Evolutionary conservation across 768 basidiomycete species (phyloP), one percentile per base, ranked within the genome.

Genomic region (Mycena galopus): DNA sequence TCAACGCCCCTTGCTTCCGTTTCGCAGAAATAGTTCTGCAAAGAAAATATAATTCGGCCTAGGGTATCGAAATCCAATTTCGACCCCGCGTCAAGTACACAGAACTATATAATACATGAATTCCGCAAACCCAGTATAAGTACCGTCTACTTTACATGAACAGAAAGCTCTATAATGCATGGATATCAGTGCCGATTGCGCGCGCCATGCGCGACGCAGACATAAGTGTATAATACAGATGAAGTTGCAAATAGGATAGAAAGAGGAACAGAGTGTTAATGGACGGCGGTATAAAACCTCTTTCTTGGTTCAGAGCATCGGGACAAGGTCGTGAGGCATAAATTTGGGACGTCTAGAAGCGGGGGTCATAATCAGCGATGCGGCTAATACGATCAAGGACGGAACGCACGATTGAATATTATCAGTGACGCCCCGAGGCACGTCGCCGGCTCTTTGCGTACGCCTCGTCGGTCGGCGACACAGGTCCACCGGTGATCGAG

Each of bases 381-480:
- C 17, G 33, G 10, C 23, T 14, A 17, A 23, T 12, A 39, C 4
- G 21, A 39, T 7, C 17, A 69, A 30, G 25, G 10, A 8, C 21
- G 47, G 47, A 62, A 58, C 53, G 23, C 23, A 64, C 69, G 4
- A 19, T 17, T 35, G 10, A 2, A 39, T 17, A 30, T 50, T 11
- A 50, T 58, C 32, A 69, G 23, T 6, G 6, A 23, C 63, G 58
- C 25, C 50, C 35, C 23, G 30, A 33, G 21, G 67, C 65, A 50
- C 59, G 68, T 21, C 68, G 56, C 8, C 69, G 64, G 25, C 50
- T 68, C 4, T 73, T 68, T 5, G 66, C 55, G 35, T 68, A 67
- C 27, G 61, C 66, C 62, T 65, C 61, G 16, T 68, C 72, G 16
- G 67, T 73, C 30, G 66, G 71, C 59, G 71, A 72, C 32, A 62